These are phyloP conservation scores for Groenewaldozyma auringiensis DNA, from an alignment of 1,139 yeast species.

Conservation along the genomic window DNA sequence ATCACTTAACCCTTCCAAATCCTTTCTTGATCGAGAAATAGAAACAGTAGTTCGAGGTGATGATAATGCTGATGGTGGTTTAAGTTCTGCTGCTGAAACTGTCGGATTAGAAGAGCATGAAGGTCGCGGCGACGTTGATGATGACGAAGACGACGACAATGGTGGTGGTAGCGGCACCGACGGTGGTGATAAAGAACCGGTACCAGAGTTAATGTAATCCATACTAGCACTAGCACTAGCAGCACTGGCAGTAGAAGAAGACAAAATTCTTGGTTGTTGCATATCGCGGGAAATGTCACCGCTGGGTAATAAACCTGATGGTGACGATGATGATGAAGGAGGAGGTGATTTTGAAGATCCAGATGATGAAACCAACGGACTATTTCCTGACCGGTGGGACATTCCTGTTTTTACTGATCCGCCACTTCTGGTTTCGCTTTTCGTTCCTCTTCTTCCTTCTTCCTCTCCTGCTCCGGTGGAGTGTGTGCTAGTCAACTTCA, in stretches of 20 bases:
- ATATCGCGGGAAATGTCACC: background rate
- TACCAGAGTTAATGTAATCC: too few relatives aligned
- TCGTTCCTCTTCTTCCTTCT: background rate
- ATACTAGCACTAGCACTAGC: too few relatives aligned
- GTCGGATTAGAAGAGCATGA: background rate
- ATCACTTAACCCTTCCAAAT: background rate
- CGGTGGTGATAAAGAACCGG: too few relatives aligned
- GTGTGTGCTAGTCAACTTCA: background rate
- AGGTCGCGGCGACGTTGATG: too few relatives aligned
- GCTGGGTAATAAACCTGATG: background rate
- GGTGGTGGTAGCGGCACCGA: too few relatives aligned
- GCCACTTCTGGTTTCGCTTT: background rate
- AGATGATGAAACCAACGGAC: too few relatives aligned
- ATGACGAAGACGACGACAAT: too few relatives aligned
- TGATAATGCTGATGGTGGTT: background rate
- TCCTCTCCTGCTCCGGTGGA: background rate
- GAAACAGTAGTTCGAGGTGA: background rate
- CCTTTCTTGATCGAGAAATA: background rate
- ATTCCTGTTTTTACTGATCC: too few relatives aligned
- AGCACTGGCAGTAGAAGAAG: too few relatives aligned
- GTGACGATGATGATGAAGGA: background rate
- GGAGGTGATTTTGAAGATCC: background rate
- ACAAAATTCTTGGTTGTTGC: background rate
- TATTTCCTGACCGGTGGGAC: too few relatives aligned
- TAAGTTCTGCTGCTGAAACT: background rate